These are phyloP conservation scores for Zygosaccharomyces siamensis DNA, from an alignment of 805 yeast species.

Conservation along the genomic window DNA sequence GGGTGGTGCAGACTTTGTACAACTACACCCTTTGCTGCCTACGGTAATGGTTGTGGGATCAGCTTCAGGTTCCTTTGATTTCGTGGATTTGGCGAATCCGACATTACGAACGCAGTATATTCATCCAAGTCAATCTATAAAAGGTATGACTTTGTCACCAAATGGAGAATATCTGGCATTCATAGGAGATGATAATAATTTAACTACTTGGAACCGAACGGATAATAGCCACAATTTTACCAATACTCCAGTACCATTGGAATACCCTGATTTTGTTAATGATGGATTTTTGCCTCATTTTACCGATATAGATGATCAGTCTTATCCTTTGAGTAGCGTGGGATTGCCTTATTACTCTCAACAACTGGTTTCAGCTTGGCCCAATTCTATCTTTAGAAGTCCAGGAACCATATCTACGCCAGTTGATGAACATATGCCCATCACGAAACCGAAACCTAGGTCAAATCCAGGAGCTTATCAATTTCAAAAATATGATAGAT, in stretches of 20 bases:
- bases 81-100: slow-evolving; percentile 81
- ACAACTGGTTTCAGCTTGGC: slow-evolving; percentile 76
- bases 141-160: slow-evolving; percentile 35
- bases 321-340: slow-evolving; percentile 59
- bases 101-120: slow-evolving; percentile 37
- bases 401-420: slow-evolving; percentile 55
- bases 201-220: slow-evolving; percentile 37
- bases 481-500: slow-evolving; percentile 51
- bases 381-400: slow-evolving; percentile 55
- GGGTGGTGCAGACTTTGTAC: slow-evolving; percentile 80
- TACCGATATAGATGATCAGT: slow-evolving; percentile 40
- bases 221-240: slow-evolving; percentile 21
- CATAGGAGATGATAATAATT: slow-evolving; percentile 54
- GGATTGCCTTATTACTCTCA: slow-evolving; percentile 88
- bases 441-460: slow-evolving; percentile 13
- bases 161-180: slow-evolving; percentile 76
- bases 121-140: slow-evolving; percentile 35
- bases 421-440: slow-evolving; percentile 42
- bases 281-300: slow-evolving; percentile 28
- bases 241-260: slow-evolving; percentile 42
- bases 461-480: slow-evolving; percentile 29
- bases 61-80: slow-evolving; percentile 74
- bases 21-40: slow-evolving; percentile 82
- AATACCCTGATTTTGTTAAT: slow-evolving; percentile 49
- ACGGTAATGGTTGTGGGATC: slow-evolving; percentile 73